Base-by-base conservation (phyloP, 768 basidiomycete genomes). In the Mrakia hoshinonis region DNA sequence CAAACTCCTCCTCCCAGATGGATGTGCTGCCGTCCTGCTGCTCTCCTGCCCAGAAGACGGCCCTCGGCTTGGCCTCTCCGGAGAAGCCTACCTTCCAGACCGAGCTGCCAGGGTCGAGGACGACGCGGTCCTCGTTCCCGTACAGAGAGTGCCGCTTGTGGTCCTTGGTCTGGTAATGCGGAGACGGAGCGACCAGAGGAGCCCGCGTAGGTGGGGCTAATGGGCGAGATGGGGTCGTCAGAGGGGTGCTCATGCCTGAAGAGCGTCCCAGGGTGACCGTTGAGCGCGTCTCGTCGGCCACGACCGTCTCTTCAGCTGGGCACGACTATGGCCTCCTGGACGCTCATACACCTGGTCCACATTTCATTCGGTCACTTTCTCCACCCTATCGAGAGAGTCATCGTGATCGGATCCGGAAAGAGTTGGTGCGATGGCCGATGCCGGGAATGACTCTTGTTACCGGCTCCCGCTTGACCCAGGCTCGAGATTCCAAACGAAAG, bases 31-130 rank as follows among this genome's bases (percentile, higher is more conserved):
- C 15, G 31, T 54, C 52, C 65, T 68, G 46, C 13, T 26, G 34
- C 58, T 55, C 2, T 58, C 38, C 36, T n/a, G 76, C 55, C 75
- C 84, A 85, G 78, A 95, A 90, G n/a, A 93, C 87, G 69, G 92
- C 89, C 75, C 96, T 81, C 11, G 96, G 93, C 72, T 87, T 84
- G 4, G 92, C 87, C 81, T 99, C 96, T 18, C 95, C 95, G 76
- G 92, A 94, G 82, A 97, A 98, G 2, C 96, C 96, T 13, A 94
- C 91, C 81, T 94, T 96, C 94, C 95, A 98, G 73, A 93, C 85
- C 67, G 88, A 84, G 58, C 91, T 92, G 24, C 96, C 96, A 29
- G 93, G 89, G 79, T 99, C 96, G 74, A 99, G 89, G 69, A 99
- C 86, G 51, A 98, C 86, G 58, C 95, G 85, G 80, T 98, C 96